These are phyloP conservation scores for Monosporozyma solicola DNA, from an alignment of 805 yeast genomes.

Conservation along the genomic window DNA sequence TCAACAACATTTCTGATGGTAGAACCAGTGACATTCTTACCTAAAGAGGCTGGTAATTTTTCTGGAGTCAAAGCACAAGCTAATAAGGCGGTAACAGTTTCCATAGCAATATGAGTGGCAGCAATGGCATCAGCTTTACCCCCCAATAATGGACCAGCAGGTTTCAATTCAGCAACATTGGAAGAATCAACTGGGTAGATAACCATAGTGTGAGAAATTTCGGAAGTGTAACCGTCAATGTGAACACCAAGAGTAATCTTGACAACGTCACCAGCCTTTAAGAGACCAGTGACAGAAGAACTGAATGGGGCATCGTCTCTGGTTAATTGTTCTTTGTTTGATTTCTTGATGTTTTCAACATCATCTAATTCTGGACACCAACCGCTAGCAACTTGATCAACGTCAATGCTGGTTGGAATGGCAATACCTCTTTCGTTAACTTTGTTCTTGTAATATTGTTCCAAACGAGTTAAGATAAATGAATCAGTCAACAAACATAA, in stretches of 20 bases:
- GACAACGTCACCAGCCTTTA: slow-evolving; percentile 70
- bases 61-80: slow-evolving; percentile 70
- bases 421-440: slow-evolving; percentile 88
- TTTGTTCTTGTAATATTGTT: slow-evolving; percentile 48
- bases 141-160: slow-evolving; percentile 76
- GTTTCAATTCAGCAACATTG: slow-evolving; percentile 33
- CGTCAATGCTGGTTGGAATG: slow-evolving; percentile 81
- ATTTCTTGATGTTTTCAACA: slow-evolving; percentile 30
- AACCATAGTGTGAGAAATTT: slow-evolving; percentile 78
- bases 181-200: slow-evolving; percentile 59
- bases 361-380: slow-evolving; percentile 82
- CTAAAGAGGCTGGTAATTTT: slow-evolving; percentile 51
- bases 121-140: slow-evolving; percentile 80
- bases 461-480: slow-evolving; percentile 52
- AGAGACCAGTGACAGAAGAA: slow-evolving; percentile 20
- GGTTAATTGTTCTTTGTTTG: slow-evolving; percentile 18
- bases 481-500: slow-evolving; percentile 79
- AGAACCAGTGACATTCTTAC: slow-evolving; percentile 50
- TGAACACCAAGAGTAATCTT: slow-evolving; percentile 84
- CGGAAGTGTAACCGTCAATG: slow-evolving; percentile 89
- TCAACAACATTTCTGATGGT: slow-evolving; percentile 71
- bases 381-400: slow-evolving; percentile 67
- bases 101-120: slow-evolving; percentile 84
- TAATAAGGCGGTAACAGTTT: slow-evolving; percentile 69
- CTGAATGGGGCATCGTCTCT: slow-evolving; percentile 12